phyloP scores from a whole-genome alignment of 352 stramenopile species.

The Plasmopara muralis region DNA sequence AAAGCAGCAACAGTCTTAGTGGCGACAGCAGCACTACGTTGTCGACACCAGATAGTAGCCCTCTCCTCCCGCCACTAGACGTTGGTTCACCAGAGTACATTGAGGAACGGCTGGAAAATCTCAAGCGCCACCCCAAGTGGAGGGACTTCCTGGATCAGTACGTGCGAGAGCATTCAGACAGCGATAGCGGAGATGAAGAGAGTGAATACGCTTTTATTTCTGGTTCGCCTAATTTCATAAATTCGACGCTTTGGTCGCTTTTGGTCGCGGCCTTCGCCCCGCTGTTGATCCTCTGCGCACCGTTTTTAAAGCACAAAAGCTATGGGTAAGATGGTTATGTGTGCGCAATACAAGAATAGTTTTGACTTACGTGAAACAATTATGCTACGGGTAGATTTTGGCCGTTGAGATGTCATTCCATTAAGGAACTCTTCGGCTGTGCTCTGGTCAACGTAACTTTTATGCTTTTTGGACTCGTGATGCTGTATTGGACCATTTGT shows the following conservation, averaged over 20 bases:
- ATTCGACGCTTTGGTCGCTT: slow-evolving; percentile 51
- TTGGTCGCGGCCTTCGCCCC: slow-evolving; percentile 40
- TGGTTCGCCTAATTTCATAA: slow-evolving; percentile 31
- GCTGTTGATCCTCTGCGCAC: slow-evolving; percentile 50
- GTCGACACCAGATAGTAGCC: slow-evolving; percentile 17
- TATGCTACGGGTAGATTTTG: slow-evolving; percentile 40
- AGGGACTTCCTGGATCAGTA: slow-evolving; percentile 66
- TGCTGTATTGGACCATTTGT: slow-evolving; percentile 61
- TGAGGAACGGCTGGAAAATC: slow-evolving; percentile 78
- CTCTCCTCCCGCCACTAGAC: slow-evolving; percentile 41
- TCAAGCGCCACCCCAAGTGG: slow-evolving; percentile 69
- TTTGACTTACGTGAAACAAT: background rate
- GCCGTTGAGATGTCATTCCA: slow-evolving; percentile 55
- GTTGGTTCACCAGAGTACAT: slow-evolving; percentile 78
- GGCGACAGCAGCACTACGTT: slow-evolving; percentile 13
- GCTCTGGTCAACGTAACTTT: slow-evolving; percentile 45
- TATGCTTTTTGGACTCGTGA: slow-evolving; percentile 31
- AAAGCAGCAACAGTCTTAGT: slow-evolving; percentile 25
- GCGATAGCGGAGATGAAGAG: slow-evolving; percentile 32
- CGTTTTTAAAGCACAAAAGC: slow-evolving; percentile 46
- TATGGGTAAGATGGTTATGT: slow-evolving; percentile 30
- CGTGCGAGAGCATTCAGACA: slow-evolving; percentile 45
- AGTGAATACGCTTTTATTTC: slow-evolving; percentile 8
- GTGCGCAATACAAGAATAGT: background rate
- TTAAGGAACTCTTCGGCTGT: slow-evolving; percentile 38